Evolutionary conservation across 768 basidiomycete species (phyloP).

Genomic region (Collybia sordida): DNA sequence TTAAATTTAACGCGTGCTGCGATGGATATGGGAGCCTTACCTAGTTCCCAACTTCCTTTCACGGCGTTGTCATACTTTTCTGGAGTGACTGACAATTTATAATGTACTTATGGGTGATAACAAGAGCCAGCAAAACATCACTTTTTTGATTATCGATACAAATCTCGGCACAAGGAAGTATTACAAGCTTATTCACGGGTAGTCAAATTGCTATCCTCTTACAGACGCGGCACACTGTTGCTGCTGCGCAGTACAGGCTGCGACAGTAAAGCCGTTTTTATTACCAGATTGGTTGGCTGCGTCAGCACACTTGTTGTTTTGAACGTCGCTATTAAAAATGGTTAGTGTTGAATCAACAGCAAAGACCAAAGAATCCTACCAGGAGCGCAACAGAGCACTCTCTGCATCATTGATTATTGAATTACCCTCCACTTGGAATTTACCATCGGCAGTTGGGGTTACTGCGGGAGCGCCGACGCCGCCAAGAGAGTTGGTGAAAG

Average conservation of each 20-base stretch:
- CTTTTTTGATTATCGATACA: constrained; percentile 10
- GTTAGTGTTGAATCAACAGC: background rate
- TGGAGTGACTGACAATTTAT: no score
- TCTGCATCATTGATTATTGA: constrained; percentile 41
- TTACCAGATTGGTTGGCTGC: constrained; percentile 53
- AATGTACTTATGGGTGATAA: no score
- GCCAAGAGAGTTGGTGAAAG: constrained; percentile 48
- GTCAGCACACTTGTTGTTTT: constrained; percentile 60
- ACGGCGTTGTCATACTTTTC: no score
- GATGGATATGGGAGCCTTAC: no score
- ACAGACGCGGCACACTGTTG: constrained; percentile 35
- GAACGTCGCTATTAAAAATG: constrained; percentile 39
- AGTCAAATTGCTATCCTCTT: constrained; percentile 5
- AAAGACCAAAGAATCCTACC: constrained; percentile 23
- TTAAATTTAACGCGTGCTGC: no score
- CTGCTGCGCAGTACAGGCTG: constrained; percentile 45
- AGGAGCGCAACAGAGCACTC: constrained; percentile 49
- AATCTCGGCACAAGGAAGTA: constrained; percentile 6
- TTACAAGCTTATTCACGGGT: constrained; percentile 4
- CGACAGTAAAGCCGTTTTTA: constrained; percentile 44
- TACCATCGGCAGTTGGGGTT: constrained; percentile 34
- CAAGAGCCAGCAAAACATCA: background rate
- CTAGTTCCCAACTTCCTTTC: no score
- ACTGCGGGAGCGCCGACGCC: constrained; percentile 48
- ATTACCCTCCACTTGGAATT: constrained; percentile 51